Evolutionary conservation across 148 eudicot genomes (phyloP).

Genomic region (Vaccinium macrocarpon): DNA sequence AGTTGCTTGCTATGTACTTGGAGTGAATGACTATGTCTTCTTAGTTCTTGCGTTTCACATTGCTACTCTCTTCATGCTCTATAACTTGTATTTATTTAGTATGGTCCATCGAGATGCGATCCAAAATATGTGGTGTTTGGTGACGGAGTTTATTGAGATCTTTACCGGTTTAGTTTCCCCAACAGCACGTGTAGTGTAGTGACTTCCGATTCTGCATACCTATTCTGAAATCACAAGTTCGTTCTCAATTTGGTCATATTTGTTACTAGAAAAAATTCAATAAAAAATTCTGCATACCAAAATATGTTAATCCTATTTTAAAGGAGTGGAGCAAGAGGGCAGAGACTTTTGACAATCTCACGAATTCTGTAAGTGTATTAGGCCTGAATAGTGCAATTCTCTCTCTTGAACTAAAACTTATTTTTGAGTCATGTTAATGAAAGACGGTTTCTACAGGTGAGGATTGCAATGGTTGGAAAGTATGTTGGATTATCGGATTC

Average conservation of each 20-base stretch:
- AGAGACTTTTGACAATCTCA: constrained; percentile 74
- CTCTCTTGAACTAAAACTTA: not conserved
- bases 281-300: no score
- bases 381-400: constrained; percentile 10
- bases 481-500: constrained; percentile 91
- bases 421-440: not conserved
- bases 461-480: constrained; percentile 97
- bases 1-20: constrained; percentile 17
- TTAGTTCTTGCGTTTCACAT: not conserved
- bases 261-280: no score
- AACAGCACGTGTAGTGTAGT: no score
- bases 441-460: constrained; percentile 49
- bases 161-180: no score
- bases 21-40: not conserved
- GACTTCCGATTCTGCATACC: no score
- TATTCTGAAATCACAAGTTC: no score
- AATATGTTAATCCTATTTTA: constrained; percentile 54
- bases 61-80: not conserved
- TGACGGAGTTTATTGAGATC: constrained; percentile 6
- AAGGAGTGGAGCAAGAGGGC: constrained; percentile 88
- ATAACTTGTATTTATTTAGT: not conserved
- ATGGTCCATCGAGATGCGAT: not conserved
- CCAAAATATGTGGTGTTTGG: not conserved
- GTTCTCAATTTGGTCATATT: no score
- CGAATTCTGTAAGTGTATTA: constrained; percentile 55